These are phyloP conservation scores for Sorghum bicolor DNA, from an alignment of 176 grass and related monocot genomes.

Conservation along the genomic window DNA sequence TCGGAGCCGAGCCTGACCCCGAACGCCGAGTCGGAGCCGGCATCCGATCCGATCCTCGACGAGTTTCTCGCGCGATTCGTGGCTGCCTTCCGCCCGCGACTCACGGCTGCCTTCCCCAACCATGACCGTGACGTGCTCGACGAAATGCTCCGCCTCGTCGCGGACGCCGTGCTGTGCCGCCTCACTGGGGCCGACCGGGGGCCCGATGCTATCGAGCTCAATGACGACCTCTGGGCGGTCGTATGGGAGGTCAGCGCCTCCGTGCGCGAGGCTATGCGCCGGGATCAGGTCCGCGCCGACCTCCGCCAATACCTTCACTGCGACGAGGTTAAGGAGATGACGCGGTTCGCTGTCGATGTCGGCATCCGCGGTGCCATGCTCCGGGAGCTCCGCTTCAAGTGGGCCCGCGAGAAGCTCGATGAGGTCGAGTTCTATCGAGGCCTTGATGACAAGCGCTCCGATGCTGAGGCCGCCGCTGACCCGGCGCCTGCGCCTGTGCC, in stretches of 20 bases:
- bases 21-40: not conserved
- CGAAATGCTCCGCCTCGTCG: conserved; percentile 81
- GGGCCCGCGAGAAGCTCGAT: conserved; percentile 85
- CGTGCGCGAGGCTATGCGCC: conserved; percentile 52
- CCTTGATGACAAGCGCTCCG: conserved; percentile 52
- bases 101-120: conserved; percentile 54
- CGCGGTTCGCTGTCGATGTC: conserved; percentile 73
- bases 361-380: conserved; percentile 80
- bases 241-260: conserved; percentile 63
- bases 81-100: conserved; percentile 43
- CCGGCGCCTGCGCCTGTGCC: not conserved
- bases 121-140: conserved; percentile 52
- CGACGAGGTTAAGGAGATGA: conserved; percentile 94
- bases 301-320: conserved; percentile 67
- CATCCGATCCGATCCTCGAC: conserved; percentile 33
- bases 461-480: conserved; percentile 27
- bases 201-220: conserved; percentile 38
- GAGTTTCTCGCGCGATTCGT: conserved; percentile 63
- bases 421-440: conserved; percentile 80
- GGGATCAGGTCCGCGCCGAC: conserved; percentile 54
- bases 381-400: conserved; percentile 93
- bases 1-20: conserved; percentile 26
- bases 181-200: conserved; percentile 33
- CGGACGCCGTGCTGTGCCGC: conserved; percentile 54
- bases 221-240: conserved; percentile 50